A percentile compares a stretch with the other conserved stretches of the same genome.
These are phyloP conservation scores for Glonium stellatum DNA, from an alignment of 495 filamentous ascomycete species.

Conservation along the genomic window DNA sequence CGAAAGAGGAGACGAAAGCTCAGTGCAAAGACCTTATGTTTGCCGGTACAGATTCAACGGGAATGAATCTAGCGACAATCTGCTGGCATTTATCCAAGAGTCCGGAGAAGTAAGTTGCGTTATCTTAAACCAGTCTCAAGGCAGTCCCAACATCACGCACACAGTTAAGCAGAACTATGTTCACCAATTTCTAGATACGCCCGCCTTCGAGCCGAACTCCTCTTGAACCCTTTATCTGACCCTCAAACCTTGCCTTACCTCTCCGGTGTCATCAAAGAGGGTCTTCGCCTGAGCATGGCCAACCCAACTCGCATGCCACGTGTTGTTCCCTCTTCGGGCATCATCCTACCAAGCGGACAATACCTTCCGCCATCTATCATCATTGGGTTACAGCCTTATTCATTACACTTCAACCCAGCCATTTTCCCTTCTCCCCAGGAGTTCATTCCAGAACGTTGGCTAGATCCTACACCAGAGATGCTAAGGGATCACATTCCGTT, in stretches of 20 bases:
- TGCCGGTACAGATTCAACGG: constrained; percentile 41
- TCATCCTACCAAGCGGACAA: constrained; percentile 8
- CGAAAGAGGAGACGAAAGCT: constrained; percentile 38
- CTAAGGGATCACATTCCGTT: constrained; percentile 42
- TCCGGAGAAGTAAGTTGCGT: constrained; percentile 37
- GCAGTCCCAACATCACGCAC: too few species aligned
- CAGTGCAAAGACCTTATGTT: constrained; percentile 42
- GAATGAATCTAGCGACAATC: constrained; percentile 43
- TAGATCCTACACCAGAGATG: constrained; percentile 30
- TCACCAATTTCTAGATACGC: constrained; percentile 31
- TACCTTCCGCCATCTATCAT: constrained; percentile 6
- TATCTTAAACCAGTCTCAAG: not conserved
- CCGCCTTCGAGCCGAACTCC: constrained; percentile 36
- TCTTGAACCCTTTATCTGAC: constrained; percentile 28
- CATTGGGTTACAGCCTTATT: not conserved
- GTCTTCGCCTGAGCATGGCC: constrained; percentile 35
- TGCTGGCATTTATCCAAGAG: constrained; percentile 38
- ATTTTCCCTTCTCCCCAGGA: constrained; percentile 7
- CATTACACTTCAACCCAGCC: constrained; percentile 21
- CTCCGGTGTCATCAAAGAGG: constrained; percentile 14
- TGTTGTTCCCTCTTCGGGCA: constrained; percentile 40
- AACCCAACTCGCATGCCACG: constrained; percentile 47
- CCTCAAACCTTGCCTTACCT: constrained; percentile 17
- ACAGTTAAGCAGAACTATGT: too few species aligned
- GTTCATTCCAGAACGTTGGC: constrained; percentile 18